These are phyloP conservation scores for Yamadazyma philogaea DNA, from an alignment of 805 yeast genomes.

Conservation along the genomic window DNA sequence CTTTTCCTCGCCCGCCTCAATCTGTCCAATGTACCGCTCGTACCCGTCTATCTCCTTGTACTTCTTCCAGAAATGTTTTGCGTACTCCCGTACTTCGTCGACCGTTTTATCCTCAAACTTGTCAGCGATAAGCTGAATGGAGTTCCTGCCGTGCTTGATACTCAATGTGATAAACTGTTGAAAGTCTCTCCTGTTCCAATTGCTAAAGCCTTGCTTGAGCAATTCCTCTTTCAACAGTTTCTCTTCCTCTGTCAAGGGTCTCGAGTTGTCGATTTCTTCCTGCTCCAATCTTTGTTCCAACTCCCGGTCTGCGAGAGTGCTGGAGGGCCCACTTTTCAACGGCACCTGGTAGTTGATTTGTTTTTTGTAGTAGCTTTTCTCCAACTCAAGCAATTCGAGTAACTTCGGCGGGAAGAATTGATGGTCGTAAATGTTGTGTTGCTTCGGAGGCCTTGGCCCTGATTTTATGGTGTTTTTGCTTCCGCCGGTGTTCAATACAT, in stretches of 20 bases:
- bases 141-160: conserved; percentile 79
- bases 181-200: conserved; percentile 89
- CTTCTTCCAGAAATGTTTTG: conserved; percentile 76
- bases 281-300: conserved; percentile 57
- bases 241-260: conserved; percentile 82
- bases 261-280: conserved; percentile 69
- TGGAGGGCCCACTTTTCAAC: conserved; percentile 50
- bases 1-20: conserved; percentile 88
- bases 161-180: conserved; percentile 70
- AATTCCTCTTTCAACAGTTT: conserved; percentile 58
- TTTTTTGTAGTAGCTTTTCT: conserved; percentile 72
- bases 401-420: conserved; percentile 84
- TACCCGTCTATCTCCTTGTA: conserved; percentile 81
- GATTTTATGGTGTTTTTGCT: conserved; percentile 34
- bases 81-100: conserved; percentile 78
- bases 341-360: conserved; percentile 64
- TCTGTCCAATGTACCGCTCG: conserved; percentile 75
- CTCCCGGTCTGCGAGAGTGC: conserved; percentile 31
- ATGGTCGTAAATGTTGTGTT: conserved; percentile 78
- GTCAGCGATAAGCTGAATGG: conserved; percentile 62
- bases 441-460: conserved; percentile 83
- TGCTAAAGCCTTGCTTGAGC: conserved; percentile 63
- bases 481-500: conserved; percentile 71
- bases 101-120: conserved; percentile 80
- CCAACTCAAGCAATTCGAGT: conserved; percentile 73